Evolutionary conservation across 768 basidiomycete genomes (phyloP), one percentile per base, ranked within the genome.

Genomic region (Pleurotus platypus): DNA sequence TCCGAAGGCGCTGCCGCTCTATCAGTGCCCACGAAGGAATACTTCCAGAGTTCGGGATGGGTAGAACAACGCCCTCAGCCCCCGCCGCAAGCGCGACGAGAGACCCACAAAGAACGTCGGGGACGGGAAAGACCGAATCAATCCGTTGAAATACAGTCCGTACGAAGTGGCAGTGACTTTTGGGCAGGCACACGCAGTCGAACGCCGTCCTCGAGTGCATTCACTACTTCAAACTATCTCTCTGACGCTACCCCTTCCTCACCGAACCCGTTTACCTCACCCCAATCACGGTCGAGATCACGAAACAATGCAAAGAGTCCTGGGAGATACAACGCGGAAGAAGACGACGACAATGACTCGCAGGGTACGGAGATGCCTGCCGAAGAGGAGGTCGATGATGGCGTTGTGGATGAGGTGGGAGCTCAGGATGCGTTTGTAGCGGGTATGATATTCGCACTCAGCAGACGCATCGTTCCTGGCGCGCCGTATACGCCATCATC

Each of bases 11-110:
- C 87, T 1, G 92, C 91, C 0, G 85, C 90, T 3, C 78, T 93
- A 55, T 90, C 88, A 13, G 70, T 93, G 5, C 92, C 91, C 0
- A 92, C 91, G 0, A 81, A 81, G 61, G 92, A 94, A 63, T 94
- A 93, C 69, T 90, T 92, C 66, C 92, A 94, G 61, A 86, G 85
- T 61, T 90, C 89, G 0, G 85, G 87, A 1, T 93, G 91, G 90
- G 82, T 87, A 2, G 85, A 85, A 57, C 79, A 82, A 35, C 71
- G 64, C 30, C 71, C 66, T 16, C 62, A 66, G 5, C 57, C 72
- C 1, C 35, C 53, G 55, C 49, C 39, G 56, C 68, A 18, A 15
- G n/a, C 51, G 22, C 57, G 65, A 48, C 57, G 55, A 27, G 37
- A 49, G 55, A n/a, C 2, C 15, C 43, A 63, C 13, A 54, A 30